Base-by-base conservation (phyloP, 495 filamentous ascomycete species). In the Penicillium chermesinum region DNA sequence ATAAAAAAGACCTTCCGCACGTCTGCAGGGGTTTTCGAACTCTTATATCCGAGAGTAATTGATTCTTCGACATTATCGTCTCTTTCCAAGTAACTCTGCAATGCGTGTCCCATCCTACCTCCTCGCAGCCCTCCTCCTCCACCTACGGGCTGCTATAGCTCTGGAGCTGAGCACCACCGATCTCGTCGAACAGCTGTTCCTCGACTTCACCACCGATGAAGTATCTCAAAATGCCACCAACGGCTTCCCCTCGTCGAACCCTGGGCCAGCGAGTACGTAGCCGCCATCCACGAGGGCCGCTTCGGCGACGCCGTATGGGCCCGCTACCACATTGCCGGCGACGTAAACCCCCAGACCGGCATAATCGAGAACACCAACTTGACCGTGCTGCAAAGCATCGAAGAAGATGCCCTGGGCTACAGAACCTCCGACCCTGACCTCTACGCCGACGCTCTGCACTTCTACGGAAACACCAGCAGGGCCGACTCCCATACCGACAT, bases 231-330 rank as follows among this genome's bases (percentile, higher is more conserved):
- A 19, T 17, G 20, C 32, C 30, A 38, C 36, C 18, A 17, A n/a
- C n/a, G 30, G 15, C 8, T 20, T 5, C 1, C 15, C 10, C 2
- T 2, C 3, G 40, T 43, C 21, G 40, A 43, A 19, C 40, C 40
- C 6, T 43, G 22, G 40, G 40, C 12, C 19, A 43, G 40, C 16
- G 7, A 30, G 19, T 43, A 32, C 40, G 22, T 43, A 13, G 17
- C 15, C 9, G 20, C 40, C 4, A 33, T 43, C 27, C 20, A 19
- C 15, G 40, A 43, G 21, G 16, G 18, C 14, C 27, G 40, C 9
- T 43, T 30, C 12, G 40, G 40, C 1, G 40, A 43, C 22, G 40
- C 40, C 32, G 32, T 43, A 15, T 43, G 40, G 40, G 40, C 40
- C 14, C 20, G 40, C 20, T 43, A 43, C 14, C 40, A 43, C 17